Evolutionary conservation across 305 asterid species (phyloP).

Genomic region (Solanum aculeatissimum): DNA sequence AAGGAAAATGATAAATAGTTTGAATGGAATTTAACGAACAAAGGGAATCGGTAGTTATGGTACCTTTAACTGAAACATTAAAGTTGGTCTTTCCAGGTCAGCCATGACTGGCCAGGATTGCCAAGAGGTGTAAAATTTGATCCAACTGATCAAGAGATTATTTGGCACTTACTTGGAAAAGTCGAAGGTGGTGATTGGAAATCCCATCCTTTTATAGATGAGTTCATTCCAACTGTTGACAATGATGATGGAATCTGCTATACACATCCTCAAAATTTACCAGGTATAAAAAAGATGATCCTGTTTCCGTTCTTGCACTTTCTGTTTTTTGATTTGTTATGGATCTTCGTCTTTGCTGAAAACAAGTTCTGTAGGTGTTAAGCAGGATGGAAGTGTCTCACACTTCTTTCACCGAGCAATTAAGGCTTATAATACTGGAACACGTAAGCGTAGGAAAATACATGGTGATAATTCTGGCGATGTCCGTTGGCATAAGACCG

Average conservation of each 20-base stretch:
- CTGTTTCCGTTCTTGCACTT: not conserved
- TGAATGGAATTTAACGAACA: not conserved
- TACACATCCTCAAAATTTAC: constrained; percentile 87
- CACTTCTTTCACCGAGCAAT: constrained; percentile 95
- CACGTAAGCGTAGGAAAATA: constrained; percentile 86
- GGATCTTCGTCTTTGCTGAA: not conserved
- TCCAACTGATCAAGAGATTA: constrained; percentile 83
- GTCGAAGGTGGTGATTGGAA: constrained; percentile 29
- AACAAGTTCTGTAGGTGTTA: constrained; percentile 49
- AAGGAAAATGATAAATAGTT: not conserved
- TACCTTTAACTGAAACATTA: not conserved
- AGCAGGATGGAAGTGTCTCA: constrained; percentile 78
- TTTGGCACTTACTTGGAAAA: constrained; percentile 81
- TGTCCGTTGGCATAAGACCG: constrained; percentile 97
- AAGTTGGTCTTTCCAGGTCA: constrained; percentile 31
- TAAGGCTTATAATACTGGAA: constrained; percentile 90
- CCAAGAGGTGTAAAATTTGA: constrained; percentile 95
- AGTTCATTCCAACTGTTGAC: constrained; percentile 67
- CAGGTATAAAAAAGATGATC: constrained; percentile 31
- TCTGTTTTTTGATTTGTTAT: not conserved
- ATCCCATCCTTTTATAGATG: constrained; percentile 77
- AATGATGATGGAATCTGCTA: constrained; percentile 93
- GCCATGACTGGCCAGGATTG: constrained; percentile 94
- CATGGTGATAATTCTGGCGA: constrained; percentile 59
- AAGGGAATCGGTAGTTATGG: not conserved